A percentile compares a stretch with the other conserved stretches of the same genome.
Evolutionary conservation across 2,329 filamentous ascomycete genomes (phyloP).

Genomic region (Xylariaceae sp.): DNA sequence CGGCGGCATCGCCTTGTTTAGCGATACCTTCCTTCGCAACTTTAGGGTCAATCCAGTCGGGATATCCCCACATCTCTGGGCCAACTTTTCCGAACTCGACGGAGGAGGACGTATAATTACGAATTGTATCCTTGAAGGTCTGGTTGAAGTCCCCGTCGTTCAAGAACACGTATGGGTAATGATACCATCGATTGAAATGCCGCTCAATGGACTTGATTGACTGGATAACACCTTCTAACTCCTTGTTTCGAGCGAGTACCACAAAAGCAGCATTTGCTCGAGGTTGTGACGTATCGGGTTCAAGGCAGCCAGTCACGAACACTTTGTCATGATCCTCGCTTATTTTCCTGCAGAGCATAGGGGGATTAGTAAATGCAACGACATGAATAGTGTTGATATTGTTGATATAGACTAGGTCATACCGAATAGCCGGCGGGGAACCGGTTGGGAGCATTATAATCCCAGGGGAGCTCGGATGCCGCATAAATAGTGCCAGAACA

Average conservation of each 20-base stretch:
- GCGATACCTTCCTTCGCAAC: slow-evolving; percentile 93
- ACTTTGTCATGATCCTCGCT: slow-evolving; percentile 97
- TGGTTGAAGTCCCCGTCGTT: slow-evolving; percentile 97
- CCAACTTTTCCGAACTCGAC: slow-evolving; percentile 96
- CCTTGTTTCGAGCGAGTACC: slow-evolving; percentile 91
- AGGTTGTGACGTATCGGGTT: slow-evolving; percentile 71
- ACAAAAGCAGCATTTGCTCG: slow-evolving; percentile 94
- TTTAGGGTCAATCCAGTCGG: slow-evolving; percentile 91
- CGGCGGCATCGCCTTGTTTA: slow-evolving; percentile 92
- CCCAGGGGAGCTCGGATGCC: slow-evolving; percentile 78
- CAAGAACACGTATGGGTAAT: slow-evolving; percentile 97
- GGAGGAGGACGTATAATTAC: slow-evolving; percentile 80
- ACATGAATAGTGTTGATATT: not conserved
- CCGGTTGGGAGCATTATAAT: slow-evolving; percentile 84
- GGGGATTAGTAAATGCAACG: slow-evolving; percentile 9
- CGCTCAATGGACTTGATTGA: slow-evolving; percentile 97
- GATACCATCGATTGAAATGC: slow-evolving; percentile 98
- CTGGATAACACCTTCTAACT: slow-evolving; percentile 91
- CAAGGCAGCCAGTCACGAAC: slow-evolving; percentile 84
- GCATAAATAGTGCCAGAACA: slow-evolving; percentile 83
- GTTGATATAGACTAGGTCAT: slow-evolving; percentile 35
- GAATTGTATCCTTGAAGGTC: slow-evolving; percentile 81
- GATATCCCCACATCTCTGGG: slow-evolving; percentile 89
- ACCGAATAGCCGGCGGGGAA: slow-evolving; percentile 86
- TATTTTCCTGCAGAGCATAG: slow-evolving; percentile 66